These are phyloP conservation scores for Starmerella davenportii DNA, from an alignment of 805 yeast species.

Conservation along the genomic window DNA sequence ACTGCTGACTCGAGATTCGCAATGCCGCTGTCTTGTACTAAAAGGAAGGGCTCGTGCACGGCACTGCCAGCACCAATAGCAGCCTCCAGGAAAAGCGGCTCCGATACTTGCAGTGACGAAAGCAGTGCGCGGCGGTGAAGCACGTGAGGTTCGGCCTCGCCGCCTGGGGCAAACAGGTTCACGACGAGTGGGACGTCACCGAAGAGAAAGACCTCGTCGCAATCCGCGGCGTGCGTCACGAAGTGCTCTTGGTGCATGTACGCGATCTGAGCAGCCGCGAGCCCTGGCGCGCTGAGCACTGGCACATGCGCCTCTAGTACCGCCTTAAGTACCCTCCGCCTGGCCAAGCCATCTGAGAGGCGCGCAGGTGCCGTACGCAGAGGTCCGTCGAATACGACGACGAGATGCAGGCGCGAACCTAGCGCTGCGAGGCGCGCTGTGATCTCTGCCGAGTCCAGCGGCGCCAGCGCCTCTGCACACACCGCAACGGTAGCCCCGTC, in stretches of 20 bases:
- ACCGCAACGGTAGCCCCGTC: conserved; percentile 13
- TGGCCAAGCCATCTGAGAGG: conserved; percentile 9
- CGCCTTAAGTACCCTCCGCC: conserved; percentile 29
- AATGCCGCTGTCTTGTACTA: not conserved
- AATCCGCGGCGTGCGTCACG: conserved; percentile 66
- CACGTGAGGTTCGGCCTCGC: conserved; percentile 38
- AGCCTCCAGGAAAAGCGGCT: conserved; percentile 56
- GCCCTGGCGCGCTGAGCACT: conserved; percentile 65
- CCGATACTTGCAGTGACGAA: conserved; percentile 38
- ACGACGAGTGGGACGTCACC: conserved; percentile 52
- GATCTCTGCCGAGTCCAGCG: conserved; percentile 9
- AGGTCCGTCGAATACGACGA: conserved; percentile 18
- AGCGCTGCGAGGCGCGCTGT: conserved; percentile 9
- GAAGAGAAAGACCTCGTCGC: conserved; percentile 57
- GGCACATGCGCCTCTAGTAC: conserved; percentile 40
- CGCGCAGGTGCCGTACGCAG: conserved; percentile 8
- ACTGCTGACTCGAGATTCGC: not conserved
- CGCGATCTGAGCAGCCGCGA: conserved; percentile 62
- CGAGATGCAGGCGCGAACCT: conserved; percentile 1
- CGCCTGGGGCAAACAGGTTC: conserved; percentile 47
- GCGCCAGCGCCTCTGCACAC: conserved; percentile 12
- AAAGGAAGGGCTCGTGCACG: conserved; percentile 30
- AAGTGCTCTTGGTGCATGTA: conserved; percentile 38
- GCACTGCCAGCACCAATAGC: conserved; percentile 49
- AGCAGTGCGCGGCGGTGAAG: conserved; percentile 42